These are phyloP conservation scores for Cyphellophora europaea DNA, from an alignment of 2,329 filamentous ascomycete species.

Conservation along the genomic window DNA sequence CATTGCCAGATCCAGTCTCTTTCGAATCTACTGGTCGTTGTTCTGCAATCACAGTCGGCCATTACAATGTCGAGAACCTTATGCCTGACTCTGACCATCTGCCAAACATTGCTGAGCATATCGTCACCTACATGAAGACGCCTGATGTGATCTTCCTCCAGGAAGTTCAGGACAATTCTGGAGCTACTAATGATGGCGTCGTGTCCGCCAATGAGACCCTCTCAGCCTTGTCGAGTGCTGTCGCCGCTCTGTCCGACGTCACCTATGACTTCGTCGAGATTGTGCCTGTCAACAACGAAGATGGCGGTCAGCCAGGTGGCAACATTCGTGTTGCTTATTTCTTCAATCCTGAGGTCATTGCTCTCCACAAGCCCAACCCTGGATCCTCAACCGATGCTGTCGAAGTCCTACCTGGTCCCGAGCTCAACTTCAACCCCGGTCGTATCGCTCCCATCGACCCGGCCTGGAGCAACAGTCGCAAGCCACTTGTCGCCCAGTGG, in stretches of 20 bases:
- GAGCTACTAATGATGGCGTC: conserved; percentile 51
- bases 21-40: conserved; percentile 49
- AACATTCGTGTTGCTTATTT: conserved; percentile 66
- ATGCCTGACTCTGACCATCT: conserved; percentile 47
- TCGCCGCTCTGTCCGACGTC: conserved; percentile 35
- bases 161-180: conserved; percentile 61
- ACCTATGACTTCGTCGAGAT: conserved; percentile 54
- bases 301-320: conserved; percentile 59
- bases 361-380: conserved; percentile 49
- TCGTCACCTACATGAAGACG: conserved; percentile 52
- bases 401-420: conserved; percentile 47
- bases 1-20: conserved; percentile 31
- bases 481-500: conserved; percentile 60
- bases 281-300: conserved; percentile 48
- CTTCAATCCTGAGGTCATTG: conserved; percentile 52
- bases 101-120: conserved; percentile 52
- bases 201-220: conserved; percentile 51
- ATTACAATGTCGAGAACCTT: conserved; percentile 65
- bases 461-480: conserved; percentile 54
- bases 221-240: conserved; percentile 34
- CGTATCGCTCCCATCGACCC: conserved; percentile 53
- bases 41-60: conserved; percentile 52
- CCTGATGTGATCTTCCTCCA: conserved; percentile 61
- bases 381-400: conserved; percentile 48
- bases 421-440: conserved; percentile 60